Base-by-base conservation (phyloP, 176 grass and related monocot genomes). In the Pontederia paniculata region DNA sequence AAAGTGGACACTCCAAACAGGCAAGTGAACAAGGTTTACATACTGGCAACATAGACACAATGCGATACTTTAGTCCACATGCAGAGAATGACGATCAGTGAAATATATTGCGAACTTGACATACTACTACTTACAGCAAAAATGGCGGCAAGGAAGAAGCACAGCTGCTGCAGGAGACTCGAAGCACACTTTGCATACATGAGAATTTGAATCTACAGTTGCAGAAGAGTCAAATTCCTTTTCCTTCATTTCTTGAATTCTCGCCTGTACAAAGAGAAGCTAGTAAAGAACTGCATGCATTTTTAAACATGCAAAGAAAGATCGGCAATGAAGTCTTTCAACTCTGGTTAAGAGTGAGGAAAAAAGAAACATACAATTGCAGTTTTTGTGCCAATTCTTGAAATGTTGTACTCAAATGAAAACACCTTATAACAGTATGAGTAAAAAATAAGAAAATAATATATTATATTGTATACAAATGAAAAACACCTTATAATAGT, bases 151-250 rank as follows among this genome's bases (percentile, higher is more conserved):
- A 51, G 93, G 93, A 71, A 98, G 83, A 73, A 98, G 81, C 47
- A 98, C 93, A 57, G 93, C 87, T 77, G 87, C 83, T 9, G 87
- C 73, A 21, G 83, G 77, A 17, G 83, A 91, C 62, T 91, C 87
- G 47, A 91, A 98, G 50, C 93, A 98, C 65, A 98, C 93, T 98
- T 91, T 98, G 82, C 93, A 98, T 42, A 98, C 93, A 88, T 90
- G 86, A 59, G 93, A 91, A 58, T 84, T 88, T 54, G 54, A 57
- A 76, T 88, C 93, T 64, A 83, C 86, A n/a, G 84, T 78, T 31
- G 74, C 73, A 19, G 72, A 74, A 8, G 66, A 63, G 21, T 98
- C 86, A 23, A 68, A 65, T 57, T 98, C 93, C 49, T 81, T 97
- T 69, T 82, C 93, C 58, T 98, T 98, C 86, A 98, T 98, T 80